Conservation (phyloP, 169 alveolate genomes). For the Plasmodium gonderi region DNA sequence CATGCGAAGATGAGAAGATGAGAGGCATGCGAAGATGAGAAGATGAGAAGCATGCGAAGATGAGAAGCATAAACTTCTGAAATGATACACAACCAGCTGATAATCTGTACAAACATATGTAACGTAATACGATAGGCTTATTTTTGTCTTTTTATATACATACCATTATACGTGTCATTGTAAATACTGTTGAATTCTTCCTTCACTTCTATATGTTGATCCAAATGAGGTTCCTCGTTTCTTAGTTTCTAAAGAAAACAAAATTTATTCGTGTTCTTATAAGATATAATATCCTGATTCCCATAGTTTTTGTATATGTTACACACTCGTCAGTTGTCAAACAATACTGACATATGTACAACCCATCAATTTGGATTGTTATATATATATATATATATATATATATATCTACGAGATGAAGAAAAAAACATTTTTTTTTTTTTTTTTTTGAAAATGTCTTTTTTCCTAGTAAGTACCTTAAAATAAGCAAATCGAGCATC, state of each 20-base stretch:
- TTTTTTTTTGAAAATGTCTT: neutral
- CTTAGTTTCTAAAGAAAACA: slow-evolving; percentile 34
- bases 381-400: slow-evolving; percentile 1
- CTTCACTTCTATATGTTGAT: slow-evolving; percentile 12
- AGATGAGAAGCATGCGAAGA: neutral
- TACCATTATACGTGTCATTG: slow-evolving; percentile 19
- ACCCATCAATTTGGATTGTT: no score
- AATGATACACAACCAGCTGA: no score
- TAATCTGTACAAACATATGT: neutral
- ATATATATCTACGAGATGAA: neutral
- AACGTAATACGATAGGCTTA: no score
- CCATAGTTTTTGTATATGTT: neutral
- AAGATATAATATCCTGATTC: no score
- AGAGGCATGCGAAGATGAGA: neutral
- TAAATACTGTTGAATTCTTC: slow-evolving; percentile 34
- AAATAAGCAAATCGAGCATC: slow-evolving; percentile 64
- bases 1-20: neutral
- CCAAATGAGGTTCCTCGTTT: neutral
- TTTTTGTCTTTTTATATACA: no score
- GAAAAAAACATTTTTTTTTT: neutral
- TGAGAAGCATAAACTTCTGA: no score
- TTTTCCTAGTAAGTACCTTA: no score
- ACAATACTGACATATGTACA: no score
- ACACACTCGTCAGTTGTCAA: no score
- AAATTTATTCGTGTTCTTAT: no score